A percentile compares a stretch with the other conserved stretches of the same genome.
Evolutionary conservation across 257 asterid species (phyloP).

Genomic region (Penstemon barbatus): DNA sequence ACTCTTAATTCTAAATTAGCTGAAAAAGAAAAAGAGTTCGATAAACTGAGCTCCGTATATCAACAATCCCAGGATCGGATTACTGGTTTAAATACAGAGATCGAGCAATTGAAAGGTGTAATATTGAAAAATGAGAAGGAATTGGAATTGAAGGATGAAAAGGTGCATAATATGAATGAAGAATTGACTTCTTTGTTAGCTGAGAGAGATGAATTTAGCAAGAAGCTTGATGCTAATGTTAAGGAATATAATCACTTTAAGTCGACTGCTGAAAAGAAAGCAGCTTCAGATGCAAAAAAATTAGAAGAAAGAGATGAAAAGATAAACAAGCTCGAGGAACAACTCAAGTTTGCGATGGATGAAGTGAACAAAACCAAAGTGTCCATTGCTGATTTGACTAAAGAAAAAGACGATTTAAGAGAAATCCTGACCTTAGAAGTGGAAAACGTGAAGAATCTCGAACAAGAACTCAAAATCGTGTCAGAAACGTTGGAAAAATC

Average conservation of each 20-base stretch:
- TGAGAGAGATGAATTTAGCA: conserved; percentile 48
- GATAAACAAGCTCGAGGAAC: conserved; percentile 51
- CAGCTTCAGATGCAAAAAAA: conserved; percentile 52
- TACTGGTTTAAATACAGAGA: conserved; percentile 43
- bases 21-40: conserved; percentile 49
- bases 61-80: conserved; percentile 49
- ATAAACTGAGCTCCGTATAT: conserved; percentile 35
- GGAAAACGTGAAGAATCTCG: conserved; percentile 43
- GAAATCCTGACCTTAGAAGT: conserved; percentile 44
- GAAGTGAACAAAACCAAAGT: conserved; percentile 40
- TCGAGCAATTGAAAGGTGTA: conserved; percentile 43
- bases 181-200: conserved; percentile 37
- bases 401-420: conserved; percentile 52
- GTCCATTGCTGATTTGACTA: conserved; percentile 42
- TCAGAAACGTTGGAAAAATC: conserved; percentile 48
- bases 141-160: conserved; percentile 49
- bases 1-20: conserved; percentile 38
- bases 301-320: conserved; percentile 51
- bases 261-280: conserved; percentile 45
- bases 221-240: conserved; percentile 41
- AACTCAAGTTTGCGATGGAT: conserved; percentile 42
- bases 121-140: conserved; percentile 48
- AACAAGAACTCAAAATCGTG: conserved; percentile 45
- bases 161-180: conserved; percentile 39
- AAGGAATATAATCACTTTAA: conserved; percentile 50